Conservation (phyloP, 805 yeast genomes). For the Pichia heedii region DNA sequence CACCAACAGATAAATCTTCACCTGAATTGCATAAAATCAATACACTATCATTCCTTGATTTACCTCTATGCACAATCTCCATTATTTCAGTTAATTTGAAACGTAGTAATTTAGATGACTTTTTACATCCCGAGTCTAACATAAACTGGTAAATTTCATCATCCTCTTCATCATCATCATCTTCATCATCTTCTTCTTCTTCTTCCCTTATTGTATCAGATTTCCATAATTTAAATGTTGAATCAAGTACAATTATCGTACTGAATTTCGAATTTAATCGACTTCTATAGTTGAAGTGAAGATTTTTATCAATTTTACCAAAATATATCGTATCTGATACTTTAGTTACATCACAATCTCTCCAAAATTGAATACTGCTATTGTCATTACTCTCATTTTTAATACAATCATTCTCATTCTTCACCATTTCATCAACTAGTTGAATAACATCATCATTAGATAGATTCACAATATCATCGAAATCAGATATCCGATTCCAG, state of each 20-base stretch:
- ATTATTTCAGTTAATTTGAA: constrained; percentile 36
- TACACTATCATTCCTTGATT: constrained; percentile 18
- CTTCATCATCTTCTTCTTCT: neutral
- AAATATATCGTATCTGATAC: constrained; percentile 16
- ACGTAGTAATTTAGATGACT: constrained; percentile 58
- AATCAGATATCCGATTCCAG: constrained; percentile 38
- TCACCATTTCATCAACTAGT: constrained; percentile 17
- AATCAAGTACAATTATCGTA: constrained; percentile 18
- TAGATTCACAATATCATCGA: constrained; percentile 11
- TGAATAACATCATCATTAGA: constrained; percentile 18
- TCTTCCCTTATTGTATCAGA: no score
- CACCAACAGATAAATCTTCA: constrained; percentile 56
- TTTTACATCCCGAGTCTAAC: constrained; percentile 35
- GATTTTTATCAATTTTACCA: constrained; percentile 15
- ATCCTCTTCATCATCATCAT: neutral
- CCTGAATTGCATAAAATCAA: constrained; percentile 57
- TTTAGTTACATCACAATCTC: neutral
- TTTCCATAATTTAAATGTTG: constrained; percentile 6
- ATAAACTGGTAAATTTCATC: constrained; percentile 16
- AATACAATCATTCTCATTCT: neutral
- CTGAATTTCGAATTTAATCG: constrained; percentile 15
- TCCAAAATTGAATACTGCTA: constrained; percentile 1
- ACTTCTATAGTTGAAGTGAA: neutral
- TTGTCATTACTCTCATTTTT: neutral
- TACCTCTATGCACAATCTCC: constrained; percentile 16